Evolutionary conservation across 805 yeast species (phyloP).

Genomic region (Candida endomychidarum): DNA sequence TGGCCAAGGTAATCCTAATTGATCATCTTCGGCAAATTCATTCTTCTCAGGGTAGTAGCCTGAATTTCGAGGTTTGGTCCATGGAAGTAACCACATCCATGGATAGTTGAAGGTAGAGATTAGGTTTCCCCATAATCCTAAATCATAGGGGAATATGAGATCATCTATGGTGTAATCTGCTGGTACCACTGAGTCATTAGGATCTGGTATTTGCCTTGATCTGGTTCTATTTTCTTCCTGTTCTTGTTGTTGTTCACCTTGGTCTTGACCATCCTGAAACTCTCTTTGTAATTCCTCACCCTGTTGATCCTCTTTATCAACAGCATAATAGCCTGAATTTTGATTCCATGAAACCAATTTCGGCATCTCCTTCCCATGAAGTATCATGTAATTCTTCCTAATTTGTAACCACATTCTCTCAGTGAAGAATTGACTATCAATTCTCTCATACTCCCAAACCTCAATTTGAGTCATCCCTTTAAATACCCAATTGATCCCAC

Average conservation of each 20-base stretch:
- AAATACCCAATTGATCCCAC: slow-evolving; percentile 51
- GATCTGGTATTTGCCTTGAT: background rate
- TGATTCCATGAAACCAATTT: slow-evolving; percentile 48
- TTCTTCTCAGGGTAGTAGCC: slow-evolving; percentile 61
- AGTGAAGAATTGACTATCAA: slow-evolving; percentile 61
- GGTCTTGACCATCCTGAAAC: slow-evolving; percentile 5
- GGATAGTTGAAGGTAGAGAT: slow-evolving; percentile 58
- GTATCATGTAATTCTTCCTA: slow-evolving; percentile 40
- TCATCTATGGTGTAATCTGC: slow-evolving; percentile 55
- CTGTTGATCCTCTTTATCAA: slow-evolving; percentile 12
- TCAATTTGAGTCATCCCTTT: slow-evolving; percentile 88
- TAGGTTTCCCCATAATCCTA: slow-evolving; percentile 58
- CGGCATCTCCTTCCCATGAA: slow-evolving; percentile 45
- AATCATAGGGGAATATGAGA: slow-evolving; percentile 81
- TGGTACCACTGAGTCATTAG: slow-evolving; percentile 25
- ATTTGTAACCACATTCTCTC: slow-evolving; percentile 54
- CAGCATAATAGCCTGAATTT: slow-evolving; percentile 18
- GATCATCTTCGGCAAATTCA: slow-evolving; percentile 54
- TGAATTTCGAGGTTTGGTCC: slow-evolving; percentile 58
- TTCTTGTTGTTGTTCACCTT: background rate
- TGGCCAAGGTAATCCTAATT: slow-evolving; percentile 84
- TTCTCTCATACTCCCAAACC: slow-evolving; percentile 86
- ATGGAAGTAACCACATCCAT: slow-evolving; percentile 69
- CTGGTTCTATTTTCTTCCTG: background rate
- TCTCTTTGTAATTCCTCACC: slow-evolving; percentile 3